Evolutionary conservation across 148 eudicot species (phyloP).

Genomic region (Nepenthes mirabilis): DNA sequence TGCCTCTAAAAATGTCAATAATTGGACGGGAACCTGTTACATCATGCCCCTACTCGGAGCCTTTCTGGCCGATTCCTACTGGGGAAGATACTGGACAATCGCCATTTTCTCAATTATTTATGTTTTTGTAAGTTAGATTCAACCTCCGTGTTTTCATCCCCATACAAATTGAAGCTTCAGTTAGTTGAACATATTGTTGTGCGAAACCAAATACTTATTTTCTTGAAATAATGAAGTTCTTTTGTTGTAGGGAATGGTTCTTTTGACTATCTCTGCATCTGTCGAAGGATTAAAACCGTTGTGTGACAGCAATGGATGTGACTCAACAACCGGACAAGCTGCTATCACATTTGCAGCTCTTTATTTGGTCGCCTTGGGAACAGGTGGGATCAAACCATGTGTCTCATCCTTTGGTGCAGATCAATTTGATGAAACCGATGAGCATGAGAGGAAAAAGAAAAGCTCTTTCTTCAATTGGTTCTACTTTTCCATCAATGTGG

Average conservation of each 20-base stretch:
- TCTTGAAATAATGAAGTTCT: not conserved
- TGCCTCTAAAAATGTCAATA: constrained; percentile 14
- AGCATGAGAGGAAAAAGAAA: constrained; percentile 7
- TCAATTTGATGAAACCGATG: constrained; percentile 13
- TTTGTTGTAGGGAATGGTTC: constrained; percentile 10
- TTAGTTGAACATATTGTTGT: not conserved
- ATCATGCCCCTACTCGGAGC: constrained; percentile 14
- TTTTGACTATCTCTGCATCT: constrained; percentile 14
- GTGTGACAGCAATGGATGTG: constrained; percentile 2
- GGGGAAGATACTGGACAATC: constrained; percentile 16
- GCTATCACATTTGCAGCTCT: constrained; percentile 9
- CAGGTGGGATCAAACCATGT: constrained; percentile 8
- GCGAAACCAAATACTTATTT: no score
- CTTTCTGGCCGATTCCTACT: constrained; percentile 17
- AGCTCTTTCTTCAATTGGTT: constrained; percentile 11
- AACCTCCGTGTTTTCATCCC: not conserved
- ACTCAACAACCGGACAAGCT: constrained; percentile 6
- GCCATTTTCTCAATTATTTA: constrained; percentile 13
- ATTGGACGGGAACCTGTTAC: constrained; percentile 15
- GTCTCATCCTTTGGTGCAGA: constrained; percentile 13
- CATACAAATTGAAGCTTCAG: not conserved
- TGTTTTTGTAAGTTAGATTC: constrained; percentile 10
- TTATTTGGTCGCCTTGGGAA: constrained; percentile 11
- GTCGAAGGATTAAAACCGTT: constrained; percentile 7
- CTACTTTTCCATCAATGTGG: constrained; percentile 15